phyloP scores from a whole-genome alignment of 148 eudicot species.

The Mesembryanthemum crystallinum region DNA sequence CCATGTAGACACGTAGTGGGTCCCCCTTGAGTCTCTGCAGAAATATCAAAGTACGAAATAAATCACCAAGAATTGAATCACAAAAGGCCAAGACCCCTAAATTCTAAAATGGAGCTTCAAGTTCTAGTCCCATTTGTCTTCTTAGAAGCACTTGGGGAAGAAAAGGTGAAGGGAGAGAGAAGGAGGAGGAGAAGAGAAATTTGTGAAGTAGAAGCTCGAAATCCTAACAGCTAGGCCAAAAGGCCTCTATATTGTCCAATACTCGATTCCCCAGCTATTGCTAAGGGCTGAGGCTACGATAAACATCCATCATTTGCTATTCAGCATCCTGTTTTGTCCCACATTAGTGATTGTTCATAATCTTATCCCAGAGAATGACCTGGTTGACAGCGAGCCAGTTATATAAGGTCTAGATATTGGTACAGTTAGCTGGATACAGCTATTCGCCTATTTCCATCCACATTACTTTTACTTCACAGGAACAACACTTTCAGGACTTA shows the following conservation, averaged over 20 bases:
- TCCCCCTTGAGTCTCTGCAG: slow-evolving; percentile 70
- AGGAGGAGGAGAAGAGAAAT: too few relatives aligned
- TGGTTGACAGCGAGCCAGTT: neutral
- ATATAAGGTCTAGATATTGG: neutral
- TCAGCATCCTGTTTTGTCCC: neutral
- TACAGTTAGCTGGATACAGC: neutral
- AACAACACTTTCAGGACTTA: neutral
- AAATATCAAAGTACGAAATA: slow-evolving; percentile 3
- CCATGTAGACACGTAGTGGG: slow-evolving; percentile 90
- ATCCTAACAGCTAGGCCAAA: too few relatives aligned
- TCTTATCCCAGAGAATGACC: neutral
- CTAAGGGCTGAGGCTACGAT: too few relatives aligned
- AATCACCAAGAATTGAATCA: neutral
- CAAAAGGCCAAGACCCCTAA: neutral
- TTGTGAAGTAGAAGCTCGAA: too few relatives aligned
- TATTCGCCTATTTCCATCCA: too few relatives aligned
- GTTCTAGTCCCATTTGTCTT: neutral
- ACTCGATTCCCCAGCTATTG: neutral
- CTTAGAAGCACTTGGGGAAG: neutral
- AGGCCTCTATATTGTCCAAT: neutral
- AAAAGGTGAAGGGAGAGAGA: too few relatives aligned
- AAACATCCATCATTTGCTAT: neutral
- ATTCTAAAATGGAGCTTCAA: neutral
- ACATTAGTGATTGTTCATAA: neutral
- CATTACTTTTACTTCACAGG: neutral